These are phyloP conservation scores for Neonectria magnoliae DNA, from an alignment of 2,329 filamentous ascomycete species.

Conservation along the genomic window DNA sequence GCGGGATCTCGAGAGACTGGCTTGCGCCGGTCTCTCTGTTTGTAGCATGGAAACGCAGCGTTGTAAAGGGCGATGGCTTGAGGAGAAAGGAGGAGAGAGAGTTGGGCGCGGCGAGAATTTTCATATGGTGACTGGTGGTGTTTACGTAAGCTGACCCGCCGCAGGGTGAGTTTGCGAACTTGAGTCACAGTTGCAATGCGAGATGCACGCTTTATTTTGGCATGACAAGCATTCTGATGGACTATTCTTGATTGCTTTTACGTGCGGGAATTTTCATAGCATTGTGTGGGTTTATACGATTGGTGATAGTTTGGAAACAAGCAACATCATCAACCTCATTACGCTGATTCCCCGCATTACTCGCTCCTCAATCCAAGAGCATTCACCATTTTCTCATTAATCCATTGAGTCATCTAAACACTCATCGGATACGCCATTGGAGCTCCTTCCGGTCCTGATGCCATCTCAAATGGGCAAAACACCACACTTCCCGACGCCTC, in stretches of 20 bases:
- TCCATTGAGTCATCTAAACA: not conserved
- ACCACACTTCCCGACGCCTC: slow-evolving; percentile 29
- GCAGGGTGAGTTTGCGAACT: slow-evolving; percentile 24
- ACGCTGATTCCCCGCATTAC: too few species aligned
- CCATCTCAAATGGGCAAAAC: slow-evolving; percentile 37
- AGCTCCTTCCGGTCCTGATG: slow-evolving; percentile 21
- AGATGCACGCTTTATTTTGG: too few species aligned
- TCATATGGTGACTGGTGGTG: slow-evolving; percentile 21
- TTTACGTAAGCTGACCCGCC: slow-evolving; percentile 26
- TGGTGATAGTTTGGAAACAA: too few species aligned
- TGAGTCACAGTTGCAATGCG: too few species aligned
- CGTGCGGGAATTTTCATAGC: too few species aligned
- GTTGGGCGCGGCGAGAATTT: slow-evolving; percentile 26
- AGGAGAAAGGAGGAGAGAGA: slow-evolving; percentile 48
- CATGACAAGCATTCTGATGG: too few species aligned
- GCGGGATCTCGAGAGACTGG: slow-evolving; percentile 39
- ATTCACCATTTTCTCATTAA: too few species aligned
- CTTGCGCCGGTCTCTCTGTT: slow-evolving; percentile 62
- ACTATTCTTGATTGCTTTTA: too few species aligned
- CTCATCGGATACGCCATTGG: slow-evolving; percentile 24
- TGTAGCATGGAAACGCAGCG: slow-evolving; percentile 97
- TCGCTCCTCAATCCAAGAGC: too few species aligned
- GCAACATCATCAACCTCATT: too few species aligned
- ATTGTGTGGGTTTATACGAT: too few species aligned
- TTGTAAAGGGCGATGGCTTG: slow-evolving; percentile 84